Evolutionary conservation across 176 grass and related monocot species (phyloP), one percentile per base, ranked within the genome.

Genomic region (Thalia dealbata): DNA sequence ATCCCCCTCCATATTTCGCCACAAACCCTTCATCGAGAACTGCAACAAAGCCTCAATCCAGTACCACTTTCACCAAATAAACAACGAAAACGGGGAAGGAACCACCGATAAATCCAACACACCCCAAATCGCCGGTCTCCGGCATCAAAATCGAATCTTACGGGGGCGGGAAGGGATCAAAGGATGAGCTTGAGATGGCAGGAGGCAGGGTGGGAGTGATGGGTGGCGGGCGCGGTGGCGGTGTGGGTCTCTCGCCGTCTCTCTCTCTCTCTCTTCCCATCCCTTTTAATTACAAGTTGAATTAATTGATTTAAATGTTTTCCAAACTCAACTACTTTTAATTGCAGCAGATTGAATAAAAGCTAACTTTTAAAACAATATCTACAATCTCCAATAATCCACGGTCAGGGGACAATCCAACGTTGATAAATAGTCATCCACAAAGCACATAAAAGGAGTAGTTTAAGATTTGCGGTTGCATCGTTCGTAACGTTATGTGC

Each of bases 1-100:
- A 68, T 68, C 65, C 65, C 23, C 32, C 9, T 68, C 35, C 38
- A 68, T 16, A 68, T 44, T 68, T 68, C 65, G 16, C 38, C 19
- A 68, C 35, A 68, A 68, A 68, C 22, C 65, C 65, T 68, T 68
- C 65, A 45, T 43, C 65, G 3, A 21, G 65, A 15, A 11, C 61
- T 14, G 25, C 61, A 30, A 29, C 7, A 5, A 28, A 63, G 2
- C 25, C 23, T 44, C 35, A 13, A 21, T n/a, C 65, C 65, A 8
- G 14, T 23, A 44, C 19, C 35, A 35, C 23, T 43, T 68, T 68
- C 65, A 68, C 65, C 38, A 22, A 41, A 68, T 44, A 32, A 18
- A 30, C 12, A 65, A 58, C 16, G 21, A 16, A 58, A 38, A 58
- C 15, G 19, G 21, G 6, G 18, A 58, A 1, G 18, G 18, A n/a